These are phyloP conservation scores for Trematosphaeria pertusa DNA, from an alignment of 2,329 filamentous ascomycete genomes.

Conservation along the genomic window DNA sequence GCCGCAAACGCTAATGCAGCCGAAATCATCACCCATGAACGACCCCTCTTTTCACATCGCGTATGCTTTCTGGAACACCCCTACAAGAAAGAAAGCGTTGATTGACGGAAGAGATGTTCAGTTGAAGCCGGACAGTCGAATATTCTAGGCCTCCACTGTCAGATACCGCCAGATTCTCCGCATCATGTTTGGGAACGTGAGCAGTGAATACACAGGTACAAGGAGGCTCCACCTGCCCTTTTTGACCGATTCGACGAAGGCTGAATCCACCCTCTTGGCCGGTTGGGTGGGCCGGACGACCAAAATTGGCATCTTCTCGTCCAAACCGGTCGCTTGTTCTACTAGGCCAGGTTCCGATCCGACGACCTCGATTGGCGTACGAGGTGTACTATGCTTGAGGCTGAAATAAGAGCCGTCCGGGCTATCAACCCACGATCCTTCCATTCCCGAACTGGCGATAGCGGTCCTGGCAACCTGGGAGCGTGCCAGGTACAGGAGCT, in stretches of 20 bases:
- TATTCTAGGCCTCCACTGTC: not conserved
- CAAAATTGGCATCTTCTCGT: slow-evolving; percentile 28
- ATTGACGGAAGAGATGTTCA: no score
- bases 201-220: slow-evolving; percentile 18
- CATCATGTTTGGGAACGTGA: slow-evolving; percentile 10
- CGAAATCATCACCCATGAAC: no score
- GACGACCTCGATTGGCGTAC: no score
- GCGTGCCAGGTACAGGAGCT: slow-evolving; percentile 34
- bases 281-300: slow-evolving; percentile 23
- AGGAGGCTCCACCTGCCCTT: slow-evolving; percentile 25
- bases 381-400: slow-evolving; percentile 30
- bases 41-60: no score
- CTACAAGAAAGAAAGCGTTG: no score
- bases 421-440: slow-evolving; percentile 35
- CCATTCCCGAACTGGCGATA: slow-evolving; percentile 24
- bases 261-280: slow-evolving; percentile 21
- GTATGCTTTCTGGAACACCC: no score
- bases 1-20: no score
- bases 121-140: no score
- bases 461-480: slow-evolving; percentile 35
- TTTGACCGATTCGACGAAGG: slow-evolving; percentile 25
- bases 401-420: slow-evolving; percentile 35
- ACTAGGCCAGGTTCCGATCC: not conserved
- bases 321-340: slow-evolving; percentile 29
- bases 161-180: slow-evolving; percentile 2